Percentiles rank a stretch among this genome's conserved stretches.
Conservation (phyloP, 805 yeast species). For the Starmerella gropengiesseri region DNA sequence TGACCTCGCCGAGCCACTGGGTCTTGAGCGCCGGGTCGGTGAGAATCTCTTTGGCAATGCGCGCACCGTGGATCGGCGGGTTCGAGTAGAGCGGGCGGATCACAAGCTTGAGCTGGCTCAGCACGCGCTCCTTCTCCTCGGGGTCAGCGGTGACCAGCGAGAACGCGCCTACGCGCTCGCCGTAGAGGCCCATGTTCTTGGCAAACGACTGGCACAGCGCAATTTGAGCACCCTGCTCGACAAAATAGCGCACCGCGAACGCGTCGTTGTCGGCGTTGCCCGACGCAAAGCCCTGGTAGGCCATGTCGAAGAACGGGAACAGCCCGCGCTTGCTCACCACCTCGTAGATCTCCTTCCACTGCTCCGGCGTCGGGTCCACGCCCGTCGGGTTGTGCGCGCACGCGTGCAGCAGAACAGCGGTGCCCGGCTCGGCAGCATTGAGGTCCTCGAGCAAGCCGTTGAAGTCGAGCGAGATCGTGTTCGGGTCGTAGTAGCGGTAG, state of each 20-base stretch:
- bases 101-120: constrained; percentile 71
- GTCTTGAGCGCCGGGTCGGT: constrained; percentile 45
- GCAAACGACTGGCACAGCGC: constrained; percentile 83
- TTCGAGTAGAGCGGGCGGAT: constrained; percentile 83
- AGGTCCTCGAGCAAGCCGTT: constrained; percentile 54
- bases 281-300: constrained; percentile 90
- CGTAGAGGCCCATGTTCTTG: constrained; percentile 89
- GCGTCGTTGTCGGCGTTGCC: constrained; percentile 73
- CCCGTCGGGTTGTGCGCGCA: constrained; percentile 98
- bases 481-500: constrained; percentile 62
- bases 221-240: constrained; percentile 33
- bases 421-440: constrained; percentile 42
- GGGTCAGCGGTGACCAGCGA: constrained; percentile 44
- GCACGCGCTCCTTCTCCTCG: constrained; percentile 33
- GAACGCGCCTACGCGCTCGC: constrained; percentile 86
- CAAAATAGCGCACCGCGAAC: constrained; percentile 39
- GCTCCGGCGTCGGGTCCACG: constrained; percentile 70
- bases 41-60: constrained; percentile 71
- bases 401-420: constrained; percentile 72
- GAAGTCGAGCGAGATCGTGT: constrained; percentile 52
- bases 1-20: constrained; percentile 77
- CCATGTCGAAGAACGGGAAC: constrained; percentile 81
- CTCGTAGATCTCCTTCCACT: constrained; percentile 68
- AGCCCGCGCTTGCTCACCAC: constrained; percentile 47
- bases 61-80: constrained; percentile 91